Evolutionary conservation across 225 moss, liverwort and hornwort genomes (phyloP).

Genomic region (Marchantia paleacea): DNA sequence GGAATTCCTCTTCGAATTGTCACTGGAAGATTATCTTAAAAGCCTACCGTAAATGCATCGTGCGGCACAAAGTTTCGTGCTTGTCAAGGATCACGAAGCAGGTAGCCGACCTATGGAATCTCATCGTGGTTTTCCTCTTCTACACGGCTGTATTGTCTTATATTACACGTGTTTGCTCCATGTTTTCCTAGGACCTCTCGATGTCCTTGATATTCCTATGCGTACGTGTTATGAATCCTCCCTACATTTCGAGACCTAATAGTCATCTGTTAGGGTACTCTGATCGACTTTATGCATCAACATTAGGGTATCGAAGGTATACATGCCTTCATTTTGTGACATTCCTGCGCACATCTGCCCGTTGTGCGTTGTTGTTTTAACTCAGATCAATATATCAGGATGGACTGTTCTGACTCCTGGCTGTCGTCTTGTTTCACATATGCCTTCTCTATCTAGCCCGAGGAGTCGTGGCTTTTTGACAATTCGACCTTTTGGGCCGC

Average conservation of each 20-base stretch:
- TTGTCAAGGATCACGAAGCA: slow-evolving; percentile 7
- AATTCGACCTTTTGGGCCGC: neutral
- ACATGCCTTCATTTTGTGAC: neutral
- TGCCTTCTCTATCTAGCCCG: neutral
- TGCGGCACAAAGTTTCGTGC: neutral
- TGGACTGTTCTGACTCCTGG: neutral
- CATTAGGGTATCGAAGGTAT: neutral
- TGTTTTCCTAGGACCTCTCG: neutral
- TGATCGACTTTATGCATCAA: neutral
- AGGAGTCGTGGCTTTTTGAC: neutral
- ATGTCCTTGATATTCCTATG: neutral
- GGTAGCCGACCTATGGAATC: slow-evolving; percentile 21
- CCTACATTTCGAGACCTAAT: neutral
- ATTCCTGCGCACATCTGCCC: neutral
- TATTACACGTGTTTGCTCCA: neutral
- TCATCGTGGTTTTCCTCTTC: neutral
- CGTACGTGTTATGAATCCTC: neutral
- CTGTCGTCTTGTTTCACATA: neutral
- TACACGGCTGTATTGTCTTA: neutral
- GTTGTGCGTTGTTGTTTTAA: neutral
- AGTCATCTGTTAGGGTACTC: neutral
- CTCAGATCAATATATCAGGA: neutral
- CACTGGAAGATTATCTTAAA: neutral
- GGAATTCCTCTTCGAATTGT: slow-evolving; percentile 2
- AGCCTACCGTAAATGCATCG: neutral